These are phyloP conservation scores for Fusarium concolor DNA, from an alignment of 2,329 filamentous ascomycete species.

Conservation along the genomic window DNA sequence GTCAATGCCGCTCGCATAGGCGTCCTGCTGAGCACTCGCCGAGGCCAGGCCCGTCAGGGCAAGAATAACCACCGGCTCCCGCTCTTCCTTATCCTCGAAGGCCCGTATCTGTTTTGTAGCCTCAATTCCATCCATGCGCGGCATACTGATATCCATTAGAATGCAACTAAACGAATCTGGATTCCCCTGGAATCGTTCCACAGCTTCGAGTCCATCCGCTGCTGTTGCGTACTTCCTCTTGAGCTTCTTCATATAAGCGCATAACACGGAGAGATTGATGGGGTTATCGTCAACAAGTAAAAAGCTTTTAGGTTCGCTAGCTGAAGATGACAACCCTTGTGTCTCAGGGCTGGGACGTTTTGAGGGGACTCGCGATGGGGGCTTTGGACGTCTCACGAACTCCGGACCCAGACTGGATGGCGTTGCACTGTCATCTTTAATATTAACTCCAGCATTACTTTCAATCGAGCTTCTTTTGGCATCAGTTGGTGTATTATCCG, in stretches of 20 bases:
- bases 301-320: slow-evolving; percentile 18
- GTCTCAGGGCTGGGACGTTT: neutral
- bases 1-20: slow-evolving; percentile 64
- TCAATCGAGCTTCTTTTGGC: neutral
- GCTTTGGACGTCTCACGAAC: slow-evolving; percentile 6
- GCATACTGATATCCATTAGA: slow-evolving; percentile 67
- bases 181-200: slow-evolving; percentile 45
- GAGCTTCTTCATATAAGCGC: slow-evolving; percentile 51
- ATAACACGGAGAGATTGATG: slow-evolving; percentile 40
- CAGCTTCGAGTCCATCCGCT: slow-evolving; percentile 51
- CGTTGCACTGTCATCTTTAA: neutral
- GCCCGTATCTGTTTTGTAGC: slow-evolving; percentile 62
- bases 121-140: slow-evolving; percentile 64
- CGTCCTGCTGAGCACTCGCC: slow-evolving; percentile 62
- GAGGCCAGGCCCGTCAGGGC: slow-evolving; percentile 65
- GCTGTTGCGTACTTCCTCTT: slow-evolving; percentile 47
- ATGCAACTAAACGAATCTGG: slow-evolving; percentile 48
- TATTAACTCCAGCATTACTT: neutral
- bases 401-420: neutral
- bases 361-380: neutral
- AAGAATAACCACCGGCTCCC: slow-evolving; percentile 60
- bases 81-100: slow-evolving; percentile 57
- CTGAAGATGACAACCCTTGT: neutral
- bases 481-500: neutral
- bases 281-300: slow-evolving; percentile 41